These are phyloP conservation scores for Globisporangium lucens DNA, from an alignment of 352 stramenopile genomes.

Conservation along the genomic window DNA sequence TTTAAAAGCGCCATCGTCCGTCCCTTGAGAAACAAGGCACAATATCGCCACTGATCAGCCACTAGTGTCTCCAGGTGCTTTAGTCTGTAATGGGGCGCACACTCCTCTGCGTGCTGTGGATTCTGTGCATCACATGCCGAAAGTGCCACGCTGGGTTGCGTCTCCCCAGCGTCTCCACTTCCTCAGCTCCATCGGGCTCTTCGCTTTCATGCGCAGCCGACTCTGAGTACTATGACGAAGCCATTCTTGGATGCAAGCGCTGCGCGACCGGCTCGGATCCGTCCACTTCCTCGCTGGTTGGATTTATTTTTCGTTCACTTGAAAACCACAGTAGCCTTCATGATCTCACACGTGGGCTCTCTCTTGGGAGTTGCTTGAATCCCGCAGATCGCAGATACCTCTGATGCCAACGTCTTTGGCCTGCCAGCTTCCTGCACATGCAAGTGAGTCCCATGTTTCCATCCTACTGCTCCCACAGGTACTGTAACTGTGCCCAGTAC, in stretches of 20 bases:
- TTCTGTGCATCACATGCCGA: background rate
- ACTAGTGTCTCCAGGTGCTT: background rate
- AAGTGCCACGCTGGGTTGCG: background rate
- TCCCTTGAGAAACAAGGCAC: background rate
- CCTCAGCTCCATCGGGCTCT: background rate
- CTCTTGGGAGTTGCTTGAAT: background rate
- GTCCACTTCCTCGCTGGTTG: constrained; percentile 17
- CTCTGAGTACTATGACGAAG: constrained; percentile 57
- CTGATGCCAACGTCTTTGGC: constrained; percentile 18
- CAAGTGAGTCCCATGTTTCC: constrained; percentile 16
- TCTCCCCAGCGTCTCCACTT: constrained; percentile 1
- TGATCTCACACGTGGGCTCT: background rate
- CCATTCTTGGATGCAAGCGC: constrained; percentile 49
- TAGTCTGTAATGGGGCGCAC: background rate
- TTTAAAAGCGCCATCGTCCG: background rate
- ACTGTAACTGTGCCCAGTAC: background rate
- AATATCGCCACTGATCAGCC: background rate
- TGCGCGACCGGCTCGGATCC: constrained; percentile 37
- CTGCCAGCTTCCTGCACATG: constrained; percentile 42
- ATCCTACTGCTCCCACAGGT: background rate
- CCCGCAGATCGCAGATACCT: constrained; percentile 33
- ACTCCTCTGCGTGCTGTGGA: background rate
- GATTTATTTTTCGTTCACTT: background rate
- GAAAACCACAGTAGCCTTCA: background rate
- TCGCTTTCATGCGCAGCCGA: constrained; percentile 24